A percentile compares a stretch with the other conserved stretches of the same genome.
These are phyloP conservation scores for Adansonia rubrostipa DNA, from an alignment of 441 rosid genomes.

Conservation along the genomic window DNA sequence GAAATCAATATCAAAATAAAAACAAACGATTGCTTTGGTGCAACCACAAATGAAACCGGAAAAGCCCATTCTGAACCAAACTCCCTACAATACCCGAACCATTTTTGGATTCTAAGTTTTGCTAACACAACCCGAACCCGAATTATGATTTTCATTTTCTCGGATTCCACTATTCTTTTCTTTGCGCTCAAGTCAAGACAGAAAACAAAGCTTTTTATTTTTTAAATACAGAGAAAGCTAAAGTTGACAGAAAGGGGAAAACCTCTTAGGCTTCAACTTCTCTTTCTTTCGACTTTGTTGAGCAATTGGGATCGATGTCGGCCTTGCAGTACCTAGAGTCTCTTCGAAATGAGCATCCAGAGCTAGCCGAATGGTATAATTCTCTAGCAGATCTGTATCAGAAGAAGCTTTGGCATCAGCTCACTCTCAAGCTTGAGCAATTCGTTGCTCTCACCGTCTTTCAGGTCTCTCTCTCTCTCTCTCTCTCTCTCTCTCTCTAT, in stretches of 20 bases:
- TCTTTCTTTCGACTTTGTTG: conserved; percentile 26
- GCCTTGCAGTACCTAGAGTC: conserved; percentile 17
- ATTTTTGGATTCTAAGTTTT: too few relatives aligned
- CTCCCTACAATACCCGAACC: too few relatives aligned
- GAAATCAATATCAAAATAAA: too few relatives aligned
- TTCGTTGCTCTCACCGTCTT: conserved; percentile 80
- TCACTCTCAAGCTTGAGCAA: conserved; percentile 93
- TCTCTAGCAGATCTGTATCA: conserved; percentile 42
- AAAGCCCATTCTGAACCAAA: too few relatives aligned
- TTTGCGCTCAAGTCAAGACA: too few relatives aligned
- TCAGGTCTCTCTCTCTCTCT: conserved; percentile 53
- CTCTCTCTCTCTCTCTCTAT: background rate
- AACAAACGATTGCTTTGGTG: too few relatives aligned
- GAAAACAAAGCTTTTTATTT: too few relatives aligned
- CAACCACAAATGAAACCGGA: too few relatives aligned
- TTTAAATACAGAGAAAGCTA: background rate
- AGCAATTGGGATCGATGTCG: conserved; percentile 33
- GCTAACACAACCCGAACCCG: too few relatives aligned
- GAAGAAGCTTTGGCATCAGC: conserved; percentile 99
- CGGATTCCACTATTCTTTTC: too few relatives aligned
- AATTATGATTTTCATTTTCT: too few relatives aligned
- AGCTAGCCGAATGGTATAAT: conserved; percentile 10
- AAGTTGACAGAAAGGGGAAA: background rate
- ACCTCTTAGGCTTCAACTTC: background rate
- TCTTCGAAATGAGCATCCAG: conserved; percentile 15